A percentile compares a stretch with the other conserved stretches of the same genome.
Conservation (phyloP, 2,329 filamentous ascomycete genomes). For the Fusarium odoratissimum region DNA sequence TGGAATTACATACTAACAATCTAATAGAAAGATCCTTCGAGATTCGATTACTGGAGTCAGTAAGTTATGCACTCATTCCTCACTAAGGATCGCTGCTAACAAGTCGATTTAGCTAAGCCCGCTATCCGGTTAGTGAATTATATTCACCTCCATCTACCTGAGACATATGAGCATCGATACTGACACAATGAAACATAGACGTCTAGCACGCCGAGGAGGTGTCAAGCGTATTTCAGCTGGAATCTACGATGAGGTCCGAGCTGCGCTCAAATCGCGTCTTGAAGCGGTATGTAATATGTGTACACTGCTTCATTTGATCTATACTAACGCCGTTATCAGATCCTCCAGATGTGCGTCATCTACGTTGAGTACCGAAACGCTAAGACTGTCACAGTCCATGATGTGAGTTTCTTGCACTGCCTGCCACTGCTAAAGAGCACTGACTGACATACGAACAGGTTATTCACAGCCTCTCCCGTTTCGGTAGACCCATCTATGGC, state of each 20-base stretch:
- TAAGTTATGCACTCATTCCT: constrained; percentile 48
- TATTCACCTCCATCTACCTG: neutral
- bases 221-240: constrained; percentile 76
- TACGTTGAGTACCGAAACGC: constrained; percentile 65
- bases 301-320: neutral
- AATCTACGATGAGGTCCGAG: constrained; percentile 73
- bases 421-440: neutral
- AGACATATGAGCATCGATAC: neutral
- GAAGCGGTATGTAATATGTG: constrained; percentile 52
- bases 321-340: constrained; percentile 53
- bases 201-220: constrained; percentile 79
- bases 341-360: constrained; percentile 60
- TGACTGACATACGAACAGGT: constrained; percentile 57
- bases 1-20: neutral
- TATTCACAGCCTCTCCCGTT: constrained; percentile 59
- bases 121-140: constrained; percentile 60
- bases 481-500: constrained; percentile 67
- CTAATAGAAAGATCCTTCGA: constrained; percentile 58
- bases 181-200: constrained; percentile 55
- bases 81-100: neutral
- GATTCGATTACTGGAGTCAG: constrained; percentile 64
- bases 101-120: constrained; percentile 59
- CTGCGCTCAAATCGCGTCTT: constrained; percentile 63
- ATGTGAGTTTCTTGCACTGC: constrained; percentile 59
- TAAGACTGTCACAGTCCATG: constrained; percentile 72